Base-by-base conservation (phyloP, 1,284 basidiomycete genomes). In the Paramarasmius palmivorus region DNA sequence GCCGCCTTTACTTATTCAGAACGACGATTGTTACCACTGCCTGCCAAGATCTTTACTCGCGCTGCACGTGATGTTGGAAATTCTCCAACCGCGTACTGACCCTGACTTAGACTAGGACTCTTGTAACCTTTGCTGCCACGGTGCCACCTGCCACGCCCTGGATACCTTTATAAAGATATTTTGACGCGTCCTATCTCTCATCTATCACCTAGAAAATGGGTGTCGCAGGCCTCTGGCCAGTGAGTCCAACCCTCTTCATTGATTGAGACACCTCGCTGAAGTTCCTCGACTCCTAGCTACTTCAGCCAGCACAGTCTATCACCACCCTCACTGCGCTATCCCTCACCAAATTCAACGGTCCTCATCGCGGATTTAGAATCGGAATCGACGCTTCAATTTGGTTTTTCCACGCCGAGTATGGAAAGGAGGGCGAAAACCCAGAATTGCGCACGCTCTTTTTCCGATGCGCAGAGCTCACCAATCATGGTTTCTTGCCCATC, bases 371-470 rank as follows among this genome's bases (percentile, higher is more conserved):
- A 4, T 85, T 83, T 56, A 79, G 89, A 19, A 72, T 92, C 22
- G 89, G 89, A 5, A 88, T 92, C 41, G 90, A 92, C 61, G 87
- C 89, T 8, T 88, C 85, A 38, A 90, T 92, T 52, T 92, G 89
- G 89, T 89, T 91, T 64, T 90, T 85, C 59, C 89, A 91, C 57
- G 86, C 88, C 0, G 78, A 85, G 37, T 82, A 88, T 59, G 86
- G 88, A 7, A 76, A 72, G 50, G 88, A 90, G 61, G 89, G 90
- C 17, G 88, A 92, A 65, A 92, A 91, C 53, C 89, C 89, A 5
- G 86, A 89, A 40, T 73, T 90, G 17, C 73, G 89, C 32, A 90
- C 86, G 0, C 69, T 91, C 2, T 90, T 91, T 71, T 91, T 90
- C 63, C 81, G 84, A 38, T 88, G 86, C 65, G 82, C 84, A 26